Base-by-base conservation (phyloP, 192 early-diverging fungal genomes). In the Coemansia sp. region DNA sequence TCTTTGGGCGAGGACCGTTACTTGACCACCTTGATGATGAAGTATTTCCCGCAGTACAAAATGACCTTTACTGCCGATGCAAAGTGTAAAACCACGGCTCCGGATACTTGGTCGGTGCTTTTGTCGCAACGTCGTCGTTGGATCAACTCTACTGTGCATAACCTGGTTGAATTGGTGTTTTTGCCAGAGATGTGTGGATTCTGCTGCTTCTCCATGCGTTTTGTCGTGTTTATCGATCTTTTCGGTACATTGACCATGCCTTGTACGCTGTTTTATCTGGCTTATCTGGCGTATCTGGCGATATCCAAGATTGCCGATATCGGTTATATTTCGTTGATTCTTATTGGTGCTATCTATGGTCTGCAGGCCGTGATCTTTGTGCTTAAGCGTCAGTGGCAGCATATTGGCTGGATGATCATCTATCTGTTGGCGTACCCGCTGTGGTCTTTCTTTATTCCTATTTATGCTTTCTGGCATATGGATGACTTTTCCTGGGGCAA, bases 71-170 rank as follows among this genome's bases (percentile, higher is more conserved):
- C 89, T 7, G 80, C 89, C 2, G 89, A 95, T 73, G 96, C 96
- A 43, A 85, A 84, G 65, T 94, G 93, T 77, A 84, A 75, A 70
- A 97, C 96, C n/a, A 87, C 90, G 1, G 94, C 90, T 0, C 96
- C 96, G 4, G 93, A 95, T 68, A 84, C 85, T 48, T 96, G 92
- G 90, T 76, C 78, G 5, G 83, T 97, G 1, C 79, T 97, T 28
- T 73, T 95, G 4, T 96, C 95, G 1, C 96, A 97, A 79, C 88
- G 97, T 51, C 93, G 97, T 72, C 91, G 97, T 6, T 98, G 97
- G 97, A 98, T 97, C 85, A 98, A 98, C 85, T 97, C 95, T 20
- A 98, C 96, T 0, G 90, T 98, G n/a, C 96, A 98, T 81, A 98
- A 98, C 71, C 74, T 97, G 67, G 83, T 94, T 51, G 96, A 98